phyloP scores from a whole-genome alignment of 1,284 basidiomycete genomes.

The Microbotryum scabiosae region DNA sequence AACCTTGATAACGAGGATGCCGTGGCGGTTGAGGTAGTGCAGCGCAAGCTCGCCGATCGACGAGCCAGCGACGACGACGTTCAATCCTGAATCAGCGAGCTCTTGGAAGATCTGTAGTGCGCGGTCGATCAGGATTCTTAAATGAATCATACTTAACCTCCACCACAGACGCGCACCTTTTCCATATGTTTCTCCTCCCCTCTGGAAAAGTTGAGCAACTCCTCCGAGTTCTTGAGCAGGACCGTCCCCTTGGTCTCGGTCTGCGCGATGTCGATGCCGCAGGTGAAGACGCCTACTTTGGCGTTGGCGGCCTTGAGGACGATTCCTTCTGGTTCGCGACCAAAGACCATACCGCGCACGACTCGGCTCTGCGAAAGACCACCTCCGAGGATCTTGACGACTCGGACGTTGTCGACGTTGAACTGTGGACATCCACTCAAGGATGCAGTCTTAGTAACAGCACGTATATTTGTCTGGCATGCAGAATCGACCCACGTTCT shows the following conservation, averaged over 20 bases:
- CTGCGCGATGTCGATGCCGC: constrained; percentile 83
- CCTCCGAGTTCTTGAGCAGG: constrained; percentile 87
- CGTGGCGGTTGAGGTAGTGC: constrained; percentile 90
- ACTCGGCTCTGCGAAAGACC: constrained; percentile 74
- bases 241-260: constrained; percentile 99
- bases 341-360: constrained; percentile 96
- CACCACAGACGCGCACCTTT: constrained; percentile 52
- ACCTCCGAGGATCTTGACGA: constrained; percentile 98
- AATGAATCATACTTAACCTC: neutral
- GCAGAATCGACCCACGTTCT: constrained; percentile 17
- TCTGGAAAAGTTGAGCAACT: constrained; percentile 90
- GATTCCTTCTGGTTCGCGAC: constrained; percentile 81
- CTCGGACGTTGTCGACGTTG: constrained; percentile 95
- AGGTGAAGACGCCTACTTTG: constrained; percentile 92
- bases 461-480: constrained; percentile 1
- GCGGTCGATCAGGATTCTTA: neutral
- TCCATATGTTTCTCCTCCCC: constrained; percentile 95
- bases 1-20: constrained; percentile 92
- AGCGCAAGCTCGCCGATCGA: constrained; percentile 90
- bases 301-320: constrained; percentile 72
- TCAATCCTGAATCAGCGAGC: constrained; percentile 90
- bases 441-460: neutral
- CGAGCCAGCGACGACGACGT: constrained; percentile 86
- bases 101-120: constrained; percentile 80
- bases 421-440: constrained; percentile 45